These are phyloP conservation scores for Russula ochroleuca DNA, from an alignment of 768 basidiomycete genomes.

Conservation along the genomic window DNA sequence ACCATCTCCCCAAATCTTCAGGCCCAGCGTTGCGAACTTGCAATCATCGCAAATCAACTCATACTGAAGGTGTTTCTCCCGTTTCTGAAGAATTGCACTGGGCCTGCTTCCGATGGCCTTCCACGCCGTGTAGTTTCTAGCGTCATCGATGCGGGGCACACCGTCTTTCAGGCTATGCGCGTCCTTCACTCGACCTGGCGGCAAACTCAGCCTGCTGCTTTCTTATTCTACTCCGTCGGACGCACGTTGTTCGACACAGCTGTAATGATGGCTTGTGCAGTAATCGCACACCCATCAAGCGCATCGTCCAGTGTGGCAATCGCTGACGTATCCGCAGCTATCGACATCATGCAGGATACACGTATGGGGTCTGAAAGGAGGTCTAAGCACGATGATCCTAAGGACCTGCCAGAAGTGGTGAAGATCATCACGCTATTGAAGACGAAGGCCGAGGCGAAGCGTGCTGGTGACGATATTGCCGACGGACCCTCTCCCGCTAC, in stretches of 20 bases:
- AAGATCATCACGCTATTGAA: conserved; percentile 23
- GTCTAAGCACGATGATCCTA: conserved; percentile 34
- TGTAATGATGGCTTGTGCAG: conserved; percentile 59
- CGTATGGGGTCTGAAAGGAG: conserved; percentile 29
- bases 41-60: conserved; percentile 55
- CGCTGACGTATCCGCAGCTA: conserved; percentile 43
- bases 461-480: conserved; percentile 24
- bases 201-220: conserved; percentile 42
- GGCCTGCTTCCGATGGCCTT: conserved; percentile 32
- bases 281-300: conserved; percentile 48
- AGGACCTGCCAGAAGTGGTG: conserved; percentile 37
- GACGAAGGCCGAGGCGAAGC: conserved; percentile 38
- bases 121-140: conserved; percentile 54
- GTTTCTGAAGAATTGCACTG: conserved; percentile 43
- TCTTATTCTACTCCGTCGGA: conserved; percentile 56
- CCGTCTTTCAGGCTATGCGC: conserved; percentile 51
- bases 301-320: conserved; percentile 47
- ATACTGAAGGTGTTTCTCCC: conserved; percentile 65
- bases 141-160: conserved; percentile 61
- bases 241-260: conserved; percentile 63
- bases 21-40: conserved; percentile 56
- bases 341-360: conserved; percentile 42
- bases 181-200: conserved; percentile 42
- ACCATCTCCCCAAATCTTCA: conserved; percentile 38
- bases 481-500: conserved; percentile 26